phyloP scores from a whole-genome alignment of 2,329 filamentous ascomycete species.

The Pseudovirgaria hyperparasitica region DNA sequence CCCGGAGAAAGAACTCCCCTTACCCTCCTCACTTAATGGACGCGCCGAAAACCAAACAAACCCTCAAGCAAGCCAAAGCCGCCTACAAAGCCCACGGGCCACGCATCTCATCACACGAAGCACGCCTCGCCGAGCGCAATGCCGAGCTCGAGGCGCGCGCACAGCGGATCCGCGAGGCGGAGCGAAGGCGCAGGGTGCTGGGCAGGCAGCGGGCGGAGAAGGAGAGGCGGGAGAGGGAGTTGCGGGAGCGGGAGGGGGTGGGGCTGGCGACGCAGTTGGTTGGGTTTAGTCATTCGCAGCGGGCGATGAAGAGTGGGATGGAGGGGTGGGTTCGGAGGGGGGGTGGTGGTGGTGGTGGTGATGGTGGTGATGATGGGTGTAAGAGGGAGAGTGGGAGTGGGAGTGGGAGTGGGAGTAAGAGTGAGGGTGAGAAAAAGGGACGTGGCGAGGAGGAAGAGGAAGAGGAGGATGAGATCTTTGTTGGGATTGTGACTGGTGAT shows the following conservation, averaged over 20 bases:
- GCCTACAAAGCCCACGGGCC: slow-evolving; percentile 18
- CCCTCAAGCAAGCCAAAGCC: slow-evolving; percentile 20
- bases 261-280: slow-evolving; percentile 25
- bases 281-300: slow-evolving; percentile 26
- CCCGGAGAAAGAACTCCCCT: too few relatives aligned
- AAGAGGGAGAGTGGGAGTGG: too few relatives aligned
- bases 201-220: slow-evolving; percentile 19
- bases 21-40: too few relatives aligned
- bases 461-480: slow-evolving; percentile 8
- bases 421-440: not conserved
- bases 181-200: slow-evolving; percentile 14
- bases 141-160: slow-evolving; percentile 21
- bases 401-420: too few relatives aligned
- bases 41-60: too few relatives aligned
- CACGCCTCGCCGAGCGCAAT: slow-evolving; percentile 18
- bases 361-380: not conserved
- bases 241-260: slow-evolving; percentile 16
- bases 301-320: slow-evolving; percentile 24
- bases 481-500: slow-evolving; percentile 13
- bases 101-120: slow-evolving; percentile 13
- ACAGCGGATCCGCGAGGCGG: slow-evolving; percentile 17
- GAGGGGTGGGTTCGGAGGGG: slow-evolving; percentile 13
- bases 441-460: not conserved
- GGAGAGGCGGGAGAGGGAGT: slow-evolving; percentile 18
- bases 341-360: not conserved